Base-by-base conservation (phyloP, 2,329 filamentous ascomycete species). In the Phaeosphaeriaceae sp. region DNA sequence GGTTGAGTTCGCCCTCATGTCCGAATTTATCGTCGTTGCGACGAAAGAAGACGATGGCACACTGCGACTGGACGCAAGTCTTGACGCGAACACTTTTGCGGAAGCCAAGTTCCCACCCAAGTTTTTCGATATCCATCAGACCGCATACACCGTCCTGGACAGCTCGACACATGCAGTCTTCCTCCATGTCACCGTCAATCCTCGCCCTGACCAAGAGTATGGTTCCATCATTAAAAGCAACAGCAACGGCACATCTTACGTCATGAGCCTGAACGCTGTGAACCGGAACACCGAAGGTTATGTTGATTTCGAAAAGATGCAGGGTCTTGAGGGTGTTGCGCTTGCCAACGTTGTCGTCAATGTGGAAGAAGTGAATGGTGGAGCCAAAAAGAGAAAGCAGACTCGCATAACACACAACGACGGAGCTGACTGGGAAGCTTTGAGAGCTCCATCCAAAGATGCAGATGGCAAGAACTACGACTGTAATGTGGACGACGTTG, bases 351-450 rank as follows among this genome's bases (percentile, higher is more conserved):
- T 91, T 7, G 92, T 99, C 19, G 83, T 85, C 48, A 98, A 98
- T 71, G 79, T 84, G 24, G 82, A 90, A 33, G 87, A 89, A 31
- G 82, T 86, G 13, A 81, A 86, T 51, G 82, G 84, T 46, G 88
- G 88, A 19, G 83, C 85, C 21, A 82, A 84, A 44, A 99, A 99
- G 83, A 89, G 88, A 73, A 84, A 97, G 50, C 92, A 92, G 76
- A 95, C 92, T 40, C 89, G 91, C 82, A 97, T 99, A 71, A 97
- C 93, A 0, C 95, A 99, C 80, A 98, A 97, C 70, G 95, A 99
- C 73, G 95, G 94, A 33, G 91, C 91, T 0, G 88, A 93, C 73
- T 99, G 95, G 95, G 84, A 83, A 25, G 88, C 88, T 62, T 80
- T 99, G 10, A 79, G 87, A 11, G 89, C 92, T n/a, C 94, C 93